Evolutionary conservation across 2,329 filamentous ascomycete genomes (phyloP).

Genomic region (Talaromyces sp.): DNA sequence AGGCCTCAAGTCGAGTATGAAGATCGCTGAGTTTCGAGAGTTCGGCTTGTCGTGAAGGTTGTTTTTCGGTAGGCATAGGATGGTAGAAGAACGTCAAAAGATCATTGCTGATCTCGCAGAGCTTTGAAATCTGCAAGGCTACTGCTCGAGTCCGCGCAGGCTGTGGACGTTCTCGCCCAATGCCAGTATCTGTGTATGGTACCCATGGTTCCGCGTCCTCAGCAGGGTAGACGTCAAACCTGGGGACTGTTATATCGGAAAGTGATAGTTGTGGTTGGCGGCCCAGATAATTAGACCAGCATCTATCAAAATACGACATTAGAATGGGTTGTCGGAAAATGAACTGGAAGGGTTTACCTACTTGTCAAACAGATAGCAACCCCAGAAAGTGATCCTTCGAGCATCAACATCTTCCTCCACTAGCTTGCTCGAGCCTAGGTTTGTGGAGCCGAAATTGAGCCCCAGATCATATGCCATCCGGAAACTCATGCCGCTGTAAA

Average conservation of each 20-base stretch:
- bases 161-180: slow-evolving; percentile 66
- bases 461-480: slow-evolving; percentile 95
- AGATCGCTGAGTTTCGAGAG: slow-evolving; percentile 89
- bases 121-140: slow-evolving; percentile 70
- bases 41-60: slow-evolving; percentile 70
- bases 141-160: slow-evolving; percentile 77
- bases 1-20: slow-evolving; percentile 82
- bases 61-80: slow-evolving; percentile 58
- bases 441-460: slow-evolving; percentile 74
- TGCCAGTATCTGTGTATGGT: slow-evolving; percentile 80
- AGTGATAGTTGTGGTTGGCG: slow-evolving; percentile 80
- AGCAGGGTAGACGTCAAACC: slow-evolving; percentile 82
- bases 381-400: slow-evolving; percentile 90
- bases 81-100: slow-evolving; percentile 88
- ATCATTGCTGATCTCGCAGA: slow-evolving; percentile 93
- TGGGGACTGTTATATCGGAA: slow-evolving; percentile 74
- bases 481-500: slow-evolving; percentile 97
- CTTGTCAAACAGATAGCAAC: slow-evolving; percentile 97
- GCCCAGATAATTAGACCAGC: slow-evolving; percentile 95
- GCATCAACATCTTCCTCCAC: slow-evolving; percentile 84
- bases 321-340: background rate
- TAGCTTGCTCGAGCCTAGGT: slow-evolving; percentile 58
- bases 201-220: slow-evolving; percentile 85
- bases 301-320: slow-evolving; percentile 41
- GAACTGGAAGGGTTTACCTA: slow-evolving; percentile 27